These are phyloP conservation scores for Cercospora sojina DNA, from an alignment of 2,329 filamentous ascomycete species.

Conservation along the genomic window DNA sequence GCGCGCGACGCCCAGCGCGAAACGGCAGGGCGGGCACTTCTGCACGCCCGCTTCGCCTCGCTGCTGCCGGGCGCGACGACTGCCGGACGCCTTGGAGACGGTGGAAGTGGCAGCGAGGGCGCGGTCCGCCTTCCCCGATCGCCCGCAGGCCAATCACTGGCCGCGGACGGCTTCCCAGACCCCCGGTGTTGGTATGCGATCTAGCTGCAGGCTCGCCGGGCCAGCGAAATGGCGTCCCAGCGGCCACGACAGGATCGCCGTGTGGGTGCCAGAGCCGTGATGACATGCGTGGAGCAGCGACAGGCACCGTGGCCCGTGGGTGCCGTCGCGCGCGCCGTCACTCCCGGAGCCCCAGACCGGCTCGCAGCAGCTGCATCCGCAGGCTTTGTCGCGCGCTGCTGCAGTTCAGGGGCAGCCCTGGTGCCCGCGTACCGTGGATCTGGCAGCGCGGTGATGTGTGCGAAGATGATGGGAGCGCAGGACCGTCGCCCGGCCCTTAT, in stretches of 20 bases:
- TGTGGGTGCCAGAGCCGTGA: neutral
- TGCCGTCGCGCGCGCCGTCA: constrained; percentile 19
- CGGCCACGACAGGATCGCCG: constrained; percentile 12
- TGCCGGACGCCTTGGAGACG: constrained; percentile 16
- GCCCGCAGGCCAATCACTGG: constrained; percentile 14
- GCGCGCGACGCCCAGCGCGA: neutral
- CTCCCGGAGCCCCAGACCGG: constrained; percentile 20
- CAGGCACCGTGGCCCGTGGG: neutral
- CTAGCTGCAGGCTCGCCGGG: constrained; percentile 15
- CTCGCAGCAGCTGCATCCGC: constrained; percentile 21
- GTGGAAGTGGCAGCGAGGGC: neutral
- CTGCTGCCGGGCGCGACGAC: constrained; percentile 13
- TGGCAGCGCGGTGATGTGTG: constrained; percentile 3
- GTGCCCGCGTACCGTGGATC: constrained; percentile 16
- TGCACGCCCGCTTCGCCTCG: constrained; percentile 23
- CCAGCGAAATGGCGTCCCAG: constrained; percentile 16
- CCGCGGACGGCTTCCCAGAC: constrained; percentile 13
- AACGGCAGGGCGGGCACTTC: neutral
- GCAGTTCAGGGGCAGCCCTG: constrained; percentile 15
- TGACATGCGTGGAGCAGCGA: constrained; percentile 16
- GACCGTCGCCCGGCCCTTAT: constrained; percentile 9
- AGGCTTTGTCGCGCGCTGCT: neutral
- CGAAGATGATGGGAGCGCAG: neutral
- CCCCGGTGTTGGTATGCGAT: constrained; percentile 4
- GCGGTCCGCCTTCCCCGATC: constrained; percentile 16